These are phyloP conservation scores for Pseudozyma sp. DNA, from an alignment of 1,284 basidiomycete species.

Conservation along the genomic window DNA sequence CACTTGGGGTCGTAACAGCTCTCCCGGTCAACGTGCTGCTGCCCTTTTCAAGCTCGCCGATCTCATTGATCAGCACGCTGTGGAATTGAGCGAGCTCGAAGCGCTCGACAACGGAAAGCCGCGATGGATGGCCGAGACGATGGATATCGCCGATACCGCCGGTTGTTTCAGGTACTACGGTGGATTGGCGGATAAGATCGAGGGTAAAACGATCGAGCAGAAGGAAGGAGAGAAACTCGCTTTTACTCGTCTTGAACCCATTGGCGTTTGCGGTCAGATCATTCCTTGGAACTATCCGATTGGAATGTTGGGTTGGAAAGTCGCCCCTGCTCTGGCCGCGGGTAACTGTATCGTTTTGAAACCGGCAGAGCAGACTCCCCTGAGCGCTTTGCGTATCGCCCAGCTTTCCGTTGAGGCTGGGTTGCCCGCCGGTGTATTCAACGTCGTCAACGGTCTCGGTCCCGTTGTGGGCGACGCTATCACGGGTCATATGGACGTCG, in stretches of 20 bases:
- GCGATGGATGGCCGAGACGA: constrained; percentile 75
- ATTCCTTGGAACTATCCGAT: constrained; percentile 77
- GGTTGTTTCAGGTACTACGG: constrained; percentile 76
- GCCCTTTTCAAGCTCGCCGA: constrained; percentile 77
- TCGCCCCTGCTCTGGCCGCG: constrained; percentile 71
- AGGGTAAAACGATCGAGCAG: constrained; percentile 82
- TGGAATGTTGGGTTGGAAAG: constrained; percentile 71
- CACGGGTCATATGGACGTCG: constrained; percentile 75
- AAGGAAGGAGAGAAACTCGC: constrained; percentile 78
- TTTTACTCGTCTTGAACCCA: constrained; percentile 84
- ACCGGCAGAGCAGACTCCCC: constrained; percentile 81
- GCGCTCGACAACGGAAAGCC: constrained; percentile 82
- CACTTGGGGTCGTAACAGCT: constrained; percentile 49
- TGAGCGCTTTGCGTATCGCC: constrained; percentile 77
- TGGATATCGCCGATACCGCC: constrained; percentile 79
- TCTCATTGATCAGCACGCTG: constrained; percentile 78
- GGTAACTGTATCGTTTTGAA: constrained; percentile 70
- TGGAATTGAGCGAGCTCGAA: constrained; percentile 73
- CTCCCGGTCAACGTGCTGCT: constrained; percentile 72
- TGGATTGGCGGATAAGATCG: constrained; percentile 78
- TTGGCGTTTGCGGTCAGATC: constrained; percentile 78
- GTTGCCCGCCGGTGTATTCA: constrained; percentile 78
- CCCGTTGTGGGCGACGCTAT: constrained; percentile 78
- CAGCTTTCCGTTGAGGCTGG: constrained; percentile 82
- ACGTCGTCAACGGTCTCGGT: constrained; percentile 84